Conservation (phyloP, 495 filamentous ascomycete species). For the Corynascus novoguineensis region DNA sequence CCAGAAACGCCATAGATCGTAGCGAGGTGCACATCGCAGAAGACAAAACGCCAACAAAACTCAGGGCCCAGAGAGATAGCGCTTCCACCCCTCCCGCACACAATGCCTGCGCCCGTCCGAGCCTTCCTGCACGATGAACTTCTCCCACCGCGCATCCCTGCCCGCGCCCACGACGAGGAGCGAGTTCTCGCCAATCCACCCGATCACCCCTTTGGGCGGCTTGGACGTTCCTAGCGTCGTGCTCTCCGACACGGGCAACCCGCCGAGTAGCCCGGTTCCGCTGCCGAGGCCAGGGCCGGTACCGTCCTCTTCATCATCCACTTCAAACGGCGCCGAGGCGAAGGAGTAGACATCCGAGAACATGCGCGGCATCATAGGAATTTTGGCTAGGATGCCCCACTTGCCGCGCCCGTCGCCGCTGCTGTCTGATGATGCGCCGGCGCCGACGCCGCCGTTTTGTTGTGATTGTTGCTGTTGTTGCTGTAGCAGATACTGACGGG, state of each 20-base stretch:
- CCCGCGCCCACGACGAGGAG: constrained; percentile 78
- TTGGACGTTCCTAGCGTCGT: constrained; percentile 45
- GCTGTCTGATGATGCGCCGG: background rate
- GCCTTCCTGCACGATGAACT: constrained; percentile 60
- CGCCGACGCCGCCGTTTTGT: background rate
- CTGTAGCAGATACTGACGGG: constrained; percentile 53
- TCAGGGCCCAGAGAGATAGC: constrained; percentile 53
- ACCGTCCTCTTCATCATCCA: constrained; percentile 58
- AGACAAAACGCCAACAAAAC: background rate
- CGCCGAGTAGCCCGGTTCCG: background rate
- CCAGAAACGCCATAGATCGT: background rate
- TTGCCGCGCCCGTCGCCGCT: constrained; percentile 53
- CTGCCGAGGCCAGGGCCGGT: no score
- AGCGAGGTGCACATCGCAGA: background rate
- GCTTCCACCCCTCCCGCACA: constrained; percentile 72
- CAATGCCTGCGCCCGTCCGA: constrained; percentile 58
- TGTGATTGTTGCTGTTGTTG: constrained; percentile 37
- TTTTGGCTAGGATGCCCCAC: constrained; percentile 72
- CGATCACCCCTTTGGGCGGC: constrained; percentile 68
- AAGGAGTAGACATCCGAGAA: constrained; percentile 86
- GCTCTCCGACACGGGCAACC: constrained; percentile 27
- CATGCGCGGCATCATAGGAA: constrained; percentile 70
- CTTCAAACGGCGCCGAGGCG: constrained; percentile 66
- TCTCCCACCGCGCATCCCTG: constrained; percentile 77
- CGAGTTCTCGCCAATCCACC: constrained; percentile 65